phyloP scores from a whole-genome alignment of 495 filamentous ascomycete species.

The Aspergillus cristatus region DNA sequence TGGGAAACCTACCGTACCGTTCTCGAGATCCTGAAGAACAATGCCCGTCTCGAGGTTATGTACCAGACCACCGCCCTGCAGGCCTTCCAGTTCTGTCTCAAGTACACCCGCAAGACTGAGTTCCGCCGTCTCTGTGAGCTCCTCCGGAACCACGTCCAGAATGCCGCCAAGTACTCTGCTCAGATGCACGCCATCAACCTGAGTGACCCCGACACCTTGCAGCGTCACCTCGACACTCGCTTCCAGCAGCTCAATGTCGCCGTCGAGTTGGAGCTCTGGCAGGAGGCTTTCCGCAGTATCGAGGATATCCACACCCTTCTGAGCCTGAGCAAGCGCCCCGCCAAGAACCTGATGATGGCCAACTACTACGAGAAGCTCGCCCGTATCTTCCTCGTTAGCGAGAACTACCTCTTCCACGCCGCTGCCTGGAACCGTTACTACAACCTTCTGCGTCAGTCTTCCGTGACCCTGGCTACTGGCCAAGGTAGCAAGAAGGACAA shows the following conservation, averaged over 20 bases:
- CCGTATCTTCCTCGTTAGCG: slow-evolving; percentile 94
- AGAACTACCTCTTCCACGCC: slow-evolving; percentile 98
- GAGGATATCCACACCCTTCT: slow-evolving; percentile 99
- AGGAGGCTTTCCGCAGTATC: slow-evolving; percentile 97
- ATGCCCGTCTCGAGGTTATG: slow-evolving; percentile 92
- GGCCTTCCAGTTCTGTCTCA: slow-evolving; percentile 96
- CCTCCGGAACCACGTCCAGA: slow-evolving; percentile 95
- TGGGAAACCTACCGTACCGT: slow-evolving; percentile 99
- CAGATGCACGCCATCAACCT: slow-evolving; percentile 99
- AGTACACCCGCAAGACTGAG: slow-evolving; percentile 97
- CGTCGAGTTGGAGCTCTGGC: slow-evolving; percentile 96
- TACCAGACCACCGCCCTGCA: slow-evolving; percentile 97
- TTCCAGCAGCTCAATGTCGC: slow-evolving; percentile 98
- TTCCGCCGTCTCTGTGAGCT: slow-evolving; percentile 97
- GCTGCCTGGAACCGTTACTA: slow-evolving; percentile 96
- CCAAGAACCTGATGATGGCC: slow-evolving; percentile 99
- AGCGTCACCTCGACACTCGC: slow-evolving; percentile 92
- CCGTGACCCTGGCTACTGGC: slow-evolving; percentile 72
- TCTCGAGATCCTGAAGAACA: slow-evolving; percentile 96
- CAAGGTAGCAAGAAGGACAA: slow-evolving; percentile 89
- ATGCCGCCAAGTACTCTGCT: slow-evolving; percentile 95
- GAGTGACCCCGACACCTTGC: slow-evolving; percentile 92
- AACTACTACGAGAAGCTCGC: slow-evolving; percentile 99
- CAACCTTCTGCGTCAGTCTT: slow-evolving; percentile 86
- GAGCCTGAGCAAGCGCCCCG: slow-evolving; percentile 94